Conservation (phyloP, 2,329 filamentous ascomycete genomes). For the Arthrobotrys megalospora region DNA sequence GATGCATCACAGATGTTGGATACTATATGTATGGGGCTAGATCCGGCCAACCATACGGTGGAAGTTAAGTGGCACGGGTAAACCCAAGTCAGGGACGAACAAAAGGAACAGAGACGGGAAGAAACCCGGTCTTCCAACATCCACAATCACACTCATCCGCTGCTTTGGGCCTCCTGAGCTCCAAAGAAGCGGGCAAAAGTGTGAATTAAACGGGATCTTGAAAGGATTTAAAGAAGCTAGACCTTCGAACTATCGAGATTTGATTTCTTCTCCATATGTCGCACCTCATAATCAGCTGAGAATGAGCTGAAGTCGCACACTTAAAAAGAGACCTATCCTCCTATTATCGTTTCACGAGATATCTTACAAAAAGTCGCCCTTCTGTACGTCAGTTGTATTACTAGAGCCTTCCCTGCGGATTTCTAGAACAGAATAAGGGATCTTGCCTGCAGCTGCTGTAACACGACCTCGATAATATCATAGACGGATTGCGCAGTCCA, state of each 20-base stretch:
- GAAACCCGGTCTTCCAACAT: conserved; percentile 34
- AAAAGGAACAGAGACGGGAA: conserved; percentile 30
- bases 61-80: conserved; percentile 15
- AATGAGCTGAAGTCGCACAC: conserved; percentile 31
- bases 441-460: conserved; percentile 34
- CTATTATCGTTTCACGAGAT: conserved; percentile 12
- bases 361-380: conserved; percentile 8
- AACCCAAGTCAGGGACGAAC: conserved; percentile 32
- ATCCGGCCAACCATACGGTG: conserved; percentile 4
- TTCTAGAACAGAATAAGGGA: conserved; percentile 27
- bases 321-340: conserved; percentile 40
- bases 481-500: background rate
- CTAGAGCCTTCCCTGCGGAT: conserved; percentile 6
- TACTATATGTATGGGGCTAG: conserved; percentile 7
- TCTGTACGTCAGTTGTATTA: conserved; percentile 20
- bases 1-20: conserved; percentile 22
- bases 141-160: conserved; percentile 16
- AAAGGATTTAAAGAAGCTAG: conserved; percentile 31
- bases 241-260: conserved; percentile 14
- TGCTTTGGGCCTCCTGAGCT: conserved; percentile 27
- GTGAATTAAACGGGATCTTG: conserved; percentile 2
- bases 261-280: conserved; percentile 14
- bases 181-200: background rate
- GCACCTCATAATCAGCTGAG: conserved; percentile 43
- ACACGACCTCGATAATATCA: conserved; percentile 26